Evolutionary conservation across 1,284 basidiomycete genomes (phyloP).

Genomic region (Mycena sp.): DNA sequence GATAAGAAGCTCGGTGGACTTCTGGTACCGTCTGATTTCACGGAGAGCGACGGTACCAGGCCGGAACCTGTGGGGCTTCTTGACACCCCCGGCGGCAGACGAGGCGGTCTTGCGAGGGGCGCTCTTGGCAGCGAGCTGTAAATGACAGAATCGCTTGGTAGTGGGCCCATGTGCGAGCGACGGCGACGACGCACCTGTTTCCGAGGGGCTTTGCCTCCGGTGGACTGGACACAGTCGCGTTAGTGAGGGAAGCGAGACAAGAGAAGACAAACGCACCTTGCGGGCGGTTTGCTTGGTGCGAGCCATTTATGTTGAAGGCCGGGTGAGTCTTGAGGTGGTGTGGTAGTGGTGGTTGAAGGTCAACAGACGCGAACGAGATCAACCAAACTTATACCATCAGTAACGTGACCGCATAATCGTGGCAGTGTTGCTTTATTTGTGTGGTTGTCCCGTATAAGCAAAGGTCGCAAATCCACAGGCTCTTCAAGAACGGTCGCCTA

Average conservation of each 20-base stretch:
- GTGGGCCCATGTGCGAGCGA: neutral
- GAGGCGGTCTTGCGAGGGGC: slow-evolving; percentile 26
- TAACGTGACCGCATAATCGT: too few relatives aligned
- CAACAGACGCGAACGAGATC: neutral
- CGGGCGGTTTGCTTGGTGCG: slow-evolving; percentile 35
- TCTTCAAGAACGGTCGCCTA: too few relatives aligned
- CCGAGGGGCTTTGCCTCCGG: slow-evolving; percentile 32
- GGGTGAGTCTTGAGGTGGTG: slow-evolving; percentile 1
- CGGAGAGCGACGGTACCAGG: slow-evolving; percentile 78
- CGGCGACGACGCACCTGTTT: slow-evolving; percentile 27
- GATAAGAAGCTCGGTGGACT: slow-evolving; percentile 79
- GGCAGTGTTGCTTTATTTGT: too few relatives aligned
- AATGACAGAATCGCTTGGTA: neutral
- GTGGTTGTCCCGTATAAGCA: too few relatives aligned
- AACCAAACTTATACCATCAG: neutral
- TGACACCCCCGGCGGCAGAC: slow-evolving; percentile 38
- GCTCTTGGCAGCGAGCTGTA: slow-evolving; percentile 28
- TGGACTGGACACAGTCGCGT: slow-evolving; percentile 18
- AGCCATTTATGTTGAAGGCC: slow-evolving; percentile 27
- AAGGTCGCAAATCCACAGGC: too few relatives aligned
- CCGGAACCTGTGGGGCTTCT: slow-evolving; percentile 72
- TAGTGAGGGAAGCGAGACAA: neutral
- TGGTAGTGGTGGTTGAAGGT: neutral
- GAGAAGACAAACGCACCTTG: slow-evolving; percentile 12
- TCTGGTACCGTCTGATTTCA: slow-evolving; percentile 84